Conservation (phyloP, 2,329 filamentous ascomycete genomes). For the Neurospora sp. region DNA sequence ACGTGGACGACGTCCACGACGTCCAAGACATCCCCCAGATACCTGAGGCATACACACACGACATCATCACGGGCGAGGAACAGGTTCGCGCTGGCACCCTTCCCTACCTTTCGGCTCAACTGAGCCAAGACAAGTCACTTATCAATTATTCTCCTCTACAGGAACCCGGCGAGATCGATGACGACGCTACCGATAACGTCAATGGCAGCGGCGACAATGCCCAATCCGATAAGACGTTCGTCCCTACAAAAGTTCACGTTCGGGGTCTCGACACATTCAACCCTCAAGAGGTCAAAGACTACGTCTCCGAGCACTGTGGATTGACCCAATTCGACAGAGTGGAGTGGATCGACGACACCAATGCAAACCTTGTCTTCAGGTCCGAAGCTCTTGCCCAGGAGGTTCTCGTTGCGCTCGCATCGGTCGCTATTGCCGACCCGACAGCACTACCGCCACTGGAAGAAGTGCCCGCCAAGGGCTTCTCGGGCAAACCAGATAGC, state of each 20-base stretch:
- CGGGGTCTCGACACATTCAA: constrained; percentile 74
- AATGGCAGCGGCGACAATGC: constrained; percentile 12
- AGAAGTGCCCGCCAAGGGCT: constrained; percentile 57
- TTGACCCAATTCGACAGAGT: constrained; percentile 48
- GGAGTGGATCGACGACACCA: constrained; percentile 93
- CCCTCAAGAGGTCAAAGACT: constrained; percentile 69
- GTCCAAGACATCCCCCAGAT: constrained; percentile 17
- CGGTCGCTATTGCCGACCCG: constrained; percentile 41
- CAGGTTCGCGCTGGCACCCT: constrained; percentile 14
- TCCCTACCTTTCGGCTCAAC: background rate
- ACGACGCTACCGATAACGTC: constrained; percentile 9
- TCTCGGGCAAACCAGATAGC: constrained; percentile 58
- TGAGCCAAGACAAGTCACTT: background rate
- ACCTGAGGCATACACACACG: constrained; percentile 16
- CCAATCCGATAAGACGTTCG: constrained; percentile 20
- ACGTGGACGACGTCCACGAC: constrained; percentile 35
- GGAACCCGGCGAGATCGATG: constrained; percentile 33
- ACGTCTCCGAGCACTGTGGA: constrained; percentile 58
- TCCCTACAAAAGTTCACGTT: constrained; percentile 66
- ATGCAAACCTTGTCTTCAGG: constrained; percentile 75
- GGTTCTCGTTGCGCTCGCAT: constrained; percentile 44
- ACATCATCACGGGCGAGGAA: constrained; percentile 20
- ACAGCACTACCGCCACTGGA: constrained; percentile 51
- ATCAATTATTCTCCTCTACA: constrained; percentile 12
- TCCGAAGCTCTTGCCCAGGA: constrained; percentile 41